Conservation (phyloP, 2,329 filamentous ascomycete genomes). For the Pseudofabraea citricarpa region DNA sequence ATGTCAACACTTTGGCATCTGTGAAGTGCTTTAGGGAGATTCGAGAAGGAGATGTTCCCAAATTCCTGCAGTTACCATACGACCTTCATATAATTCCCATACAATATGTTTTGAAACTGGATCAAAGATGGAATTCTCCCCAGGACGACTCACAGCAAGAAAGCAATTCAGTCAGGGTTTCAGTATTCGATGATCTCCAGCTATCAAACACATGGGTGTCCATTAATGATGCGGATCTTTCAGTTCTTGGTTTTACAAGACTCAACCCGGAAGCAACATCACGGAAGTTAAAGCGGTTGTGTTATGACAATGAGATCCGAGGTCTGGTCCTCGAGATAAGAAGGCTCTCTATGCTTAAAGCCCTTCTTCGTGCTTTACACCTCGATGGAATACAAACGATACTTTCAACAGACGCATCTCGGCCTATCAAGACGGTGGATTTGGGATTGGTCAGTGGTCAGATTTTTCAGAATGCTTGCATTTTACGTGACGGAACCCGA, state of each 20-base stretch:
- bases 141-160: too few species aligned
- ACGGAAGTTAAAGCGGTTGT: neutral
- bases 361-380: too few species aligned
- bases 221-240: neutral
- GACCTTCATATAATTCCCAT: slow-evolving; percentile 4
- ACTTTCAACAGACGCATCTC: neutral
- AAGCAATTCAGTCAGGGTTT: too few species aligned
- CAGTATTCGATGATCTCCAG: too few species aligned
- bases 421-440: neutral
- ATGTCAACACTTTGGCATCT: too few species aligned
- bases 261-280: neutral
- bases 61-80: neutral
- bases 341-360: too few species aligned
- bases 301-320: neutral
- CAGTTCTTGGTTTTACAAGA: neutral
- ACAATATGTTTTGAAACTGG: neutral
- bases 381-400: too few species aligned
- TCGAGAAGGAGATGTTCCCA: neutral
- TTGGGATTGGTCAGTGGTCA: slow-evolving; percentile 27
- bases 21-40: too few species aligned
- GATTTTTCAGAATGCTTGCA: slow-evolving; percentile 36
- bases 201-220: neutral
- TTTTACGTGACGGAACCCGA: slow-evolving; percentile 32
- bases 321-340: neutral
- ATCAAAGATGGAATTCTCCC: neutral